Base-by-base conservation (phyloP, 345 rosid genomes). In the Aurinia saxatilis region DNA sequence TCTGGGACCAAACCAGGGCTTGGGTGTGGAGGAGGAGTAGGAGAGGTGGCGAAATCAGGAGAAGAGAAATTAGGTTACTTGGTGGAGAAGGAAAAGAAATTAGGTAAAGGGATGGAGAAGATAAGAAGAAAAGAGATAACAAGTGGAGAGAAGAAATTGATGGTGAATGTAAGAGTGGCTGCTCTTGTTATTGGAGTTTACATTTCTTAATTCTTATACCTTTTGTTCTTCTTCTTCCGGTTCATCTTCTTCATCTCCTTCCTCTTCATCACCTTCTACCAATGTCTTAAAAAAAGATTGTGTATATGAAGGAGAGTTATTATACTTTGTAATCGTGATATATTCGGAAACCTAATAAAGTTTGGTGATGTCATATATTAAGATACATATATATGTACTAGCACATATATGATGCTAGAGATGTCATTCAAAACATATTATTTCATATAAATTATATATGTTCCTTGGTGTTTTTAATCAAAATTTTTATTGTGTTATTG, bases 101-200 rank as follows among this genome's bases (percentile, higher is more conserved):
- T 46, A 19, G 66, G 60, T 12, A 33, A 49, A 72, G 50, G 67
- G 61, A 69, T 54, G 56, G 75, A 68, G 75, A 66, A 62, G 3
- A 50, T 68, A 56, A 42, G 41, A 46, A 73, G 60, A 31, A 66
- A 66, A 27, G 67, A 72, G 16, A 77, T n/a, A n/a, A n/a, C n/a
- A n/a, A n/a, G n/a, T n/a, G n/a, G n/a, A n/a, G n/a, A n/a, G n/a
- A n/a, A n/a, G 70, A 75, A 71, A 62, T 15, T 73, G 36, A 44
- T 84, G 74, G 46, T 77, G 50, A 81, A 80, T 64, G 40, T 83
- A 10, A 84, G 95, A 21, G 77, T 80, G 53, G 89, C 95, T 13
- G 75, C 70, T 66, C 65, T 82, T 2, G 84, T 75, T 31, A 60
- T 81, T 30, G 85, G 89, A 38, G 81, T 84, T 71, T 81, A 77